These are phyloP conservation scores for Boehmeria nivea DNA, from an alignment of 306 rosid species.

Conservation along the genomic window DNA sequence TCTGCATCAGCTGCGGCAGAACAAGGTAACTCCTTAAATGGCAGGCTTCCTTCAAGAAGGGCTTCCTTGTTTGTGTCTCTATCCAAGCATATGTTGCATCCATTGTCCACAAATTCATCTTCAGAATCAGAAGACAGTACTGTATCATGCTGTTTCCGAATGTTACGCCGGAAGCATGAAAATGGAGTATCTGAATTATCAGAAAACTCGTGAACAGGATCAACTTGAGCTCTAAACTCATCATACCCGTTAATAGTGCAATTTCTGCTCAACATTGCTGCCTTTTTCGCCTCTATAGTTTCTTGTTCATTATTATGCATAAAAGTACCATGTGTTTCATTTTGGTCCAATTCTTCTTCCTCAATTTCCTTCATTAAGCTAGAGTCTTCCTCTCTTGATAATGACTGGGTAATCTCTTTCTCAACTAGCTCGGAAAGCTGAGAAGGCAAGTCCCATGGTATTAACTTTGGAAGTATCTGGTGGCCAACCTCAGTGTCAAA, in stretches of 20 bases:
- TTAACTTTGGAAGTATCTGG: constrained; percentile 59
- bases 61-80: constrained; percentile 27
- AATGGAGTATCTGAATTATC: constrained; percentile 40
- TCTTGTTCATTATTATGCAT: constrained; percentile 23
- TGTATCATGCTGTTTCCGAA: constrained; percentile 39
- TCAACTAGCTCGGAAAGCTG: constrained; percentile 62
- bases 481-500: constrained; percentile 77
- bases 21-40: constrained; percentile 21
- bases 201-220: constrained; percentile 34
- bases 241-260: constrained; percentile 42
- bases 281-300: constrained; percentile 44
- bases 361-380: constrained; percentile 30
- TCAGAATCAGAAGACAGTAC: constrained; percentile 64
- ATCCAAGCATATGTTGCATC: constrained; percentile 15
- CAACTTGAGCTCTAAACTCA: constrained; percentile 41
- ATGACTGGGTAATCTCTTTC: constrained; percentile 46
- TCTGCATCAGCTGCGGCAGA: no score
- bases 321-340: constrained; percentile 30
- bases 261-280: constrained; percentile 48
- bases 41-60: constrained; percentile 24
- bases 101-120: constrained; percentile 33
- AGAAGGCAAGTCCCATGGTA: constrained; percentile 84
- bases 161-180: constrained; percentile 27
- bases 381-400: constrained; percentile 43
- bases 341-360: constrained; percentile 30